Evolutionary conservation across 371 early-diverging fungal genomes (phyloP).

Genomic region (Apophysomyces variabilis): DNA sequence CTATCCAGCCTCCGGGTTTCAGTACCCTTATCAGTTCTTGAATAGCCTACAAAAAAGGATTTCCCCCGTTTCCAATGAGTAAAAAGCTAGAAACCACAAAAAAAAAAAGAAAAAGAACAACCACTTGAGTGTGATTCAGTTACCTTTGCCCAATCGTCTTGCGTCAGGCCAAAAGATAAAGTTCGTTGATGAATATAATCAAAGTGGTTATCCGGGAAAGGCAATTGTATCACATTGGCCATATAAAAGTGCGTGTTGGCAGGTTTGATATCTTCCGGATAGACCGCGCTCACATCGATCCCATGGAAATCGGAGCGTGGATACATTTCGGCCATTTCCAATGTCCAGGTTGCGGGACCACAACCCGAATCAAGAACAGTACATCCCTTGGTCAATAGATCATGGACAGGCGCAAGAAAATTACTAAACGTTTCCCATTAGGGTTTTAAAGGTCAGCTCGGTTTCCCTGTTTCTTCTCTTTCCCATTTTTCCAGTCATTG

Average conservation of each 20-base stretch:
- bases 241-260: constrained; percentile 43
- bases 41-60: not conserved
- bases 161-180: constrained; percentile 34
- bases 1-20: constrained; percentile 4
- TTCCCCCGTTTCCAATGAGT: no score
- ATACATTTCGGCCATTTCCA: constrained; percentile 29
- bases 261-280: constrained; percentile 21
- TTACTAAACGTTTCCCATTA: constrained; percentile 7
- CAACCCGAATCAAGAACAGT: constrained; percentile 28
- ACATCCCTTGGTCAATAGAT: constrained; percentile 21
- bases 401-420: constrained; percentile 18
- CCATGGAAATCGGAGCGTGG: constrained; percentile 27
- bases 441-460: not conserved
- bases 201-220: constrained; percentile 57
- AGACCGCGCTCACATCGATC: constrained; percentile 22
- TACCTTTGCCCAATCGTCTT: constrained; percentile 35
- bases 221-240: constrained; percentile 58
- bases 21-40: constrained; percentile 3
- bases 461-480: not conserved
- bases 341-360: constrained; percentile 27
- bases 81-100: no score
- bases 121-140: not conserved
- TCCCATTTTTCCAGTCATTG: no score
- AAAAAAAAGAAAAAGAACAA: no score
- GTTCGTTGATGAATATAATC: constrained; percentile 61